These are phyloP conservation scores for Pseudopyrenochaeta lycopersici DNA, from an alignment of 2,329 filamentous ascomycete species.

Conservation along the genomic window DNA sequence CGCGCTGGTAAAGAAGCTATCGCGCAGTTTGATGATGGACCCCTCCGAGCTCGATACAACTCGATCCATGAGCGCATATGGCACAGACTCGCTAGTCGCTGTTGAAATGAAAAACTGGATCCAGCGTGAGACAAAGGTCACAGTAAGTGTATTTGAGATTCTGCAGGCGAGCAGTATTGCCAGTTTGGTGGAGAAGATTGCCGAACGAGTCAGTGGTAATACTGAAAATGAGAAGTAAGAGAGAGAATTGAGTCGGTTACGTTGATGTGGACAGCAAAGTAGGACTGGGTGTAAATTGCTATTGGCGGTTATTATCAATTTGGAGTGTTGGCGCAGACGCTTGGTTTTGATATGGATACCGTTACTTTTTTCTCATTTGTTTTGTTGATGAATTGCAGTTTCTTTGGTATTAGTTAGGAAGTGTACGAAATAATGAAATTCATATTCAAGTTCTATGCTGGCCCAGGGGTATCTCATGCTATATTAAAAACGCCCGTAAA, in stretches of 20 bases:
- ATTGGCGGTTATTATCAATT: neutral
- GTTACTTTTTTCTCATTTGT: neutral
- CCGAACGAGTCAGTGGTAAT: constrained; percentile 2
- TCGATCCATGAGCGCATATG: constrained; percentile 18
- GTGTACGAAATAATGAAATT: neutral
- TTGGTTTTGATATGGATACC: too few species aligned
- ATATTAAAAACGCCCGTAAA: neutral
- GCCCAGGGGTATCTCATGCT: neutral
- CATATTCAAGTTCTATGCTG: neutral
- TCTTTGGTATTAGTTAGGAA: neutral
- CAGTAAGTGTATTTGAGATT: constrained; percentile 32
- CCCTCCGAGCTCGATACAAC: constrained; percentile 20
- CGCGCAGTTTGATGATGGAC: constrained; percentile 22
- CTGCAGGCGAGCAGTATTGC: constrained; percentile 20
- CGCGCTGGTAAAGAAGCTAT: constrained; percentile 20
- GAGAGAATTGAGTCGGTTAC: neutral
- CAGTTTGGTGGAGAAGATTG: constrained; percentile 9
- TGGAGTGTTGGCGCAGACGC: neutral
- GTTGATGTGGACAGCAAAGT: neutral
- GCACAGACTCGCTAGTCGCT: constrained; percentile 36
- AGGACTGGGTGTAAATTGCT: neutral
- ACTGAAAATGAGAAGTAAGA: constrained; percentile 11
- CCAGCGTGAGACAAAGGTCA: constrained; percentile 15
- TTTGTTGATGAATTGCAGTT: neutral
- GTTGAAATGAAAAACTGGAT: constrained; percentile 38